A percentile compares a stretch with the other conserved stretches of the same genome.
Evolutionary conservation across 495 filamentous ascomycete genomes (phyloP).

Genomic region (Talaromyces trachyspermus): DNA sequence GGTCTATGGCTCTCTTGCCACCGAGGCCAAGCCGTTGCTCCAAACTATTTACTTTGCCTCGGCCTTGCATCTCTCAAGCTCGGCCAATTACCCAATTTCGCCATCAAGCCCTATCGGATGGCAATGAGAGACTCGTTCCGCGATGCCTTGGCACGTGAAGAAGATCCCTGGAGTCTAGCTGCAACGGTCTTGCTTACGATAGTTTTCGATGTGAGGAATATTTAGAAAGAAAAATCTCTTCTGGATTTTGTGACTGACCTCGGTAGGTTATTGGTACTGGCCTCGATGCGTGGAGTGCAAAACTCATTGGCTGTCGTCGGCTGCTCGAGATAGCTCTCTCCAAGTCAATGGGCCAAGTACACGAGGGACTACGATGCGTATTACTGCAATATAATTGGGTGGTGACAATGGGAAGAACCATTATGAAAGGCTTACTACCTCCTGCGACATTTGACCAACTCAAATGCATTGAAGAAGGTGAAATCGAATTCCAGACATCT

Average conservation of each 20-base stretch:
- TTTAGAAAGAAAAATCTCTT: background rate
- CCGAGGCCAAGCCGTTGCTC: slow-evolving; percentile 2
- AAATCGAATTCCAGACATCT: background rate
- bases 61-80: slow-evolving; percentile 6
- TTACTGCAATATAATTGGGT: slow-evolving; percentile 9
- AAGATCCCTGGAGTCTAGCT: background rate
- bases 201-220: background rate
- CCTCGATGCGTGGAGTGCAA: background rate
- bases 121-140: slow-evolving; percentile 6
- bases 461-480: background rate
- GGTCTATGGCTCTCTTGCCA: slow-evolving; percentile 6
- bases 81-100: slow-evolving; percentile 7
- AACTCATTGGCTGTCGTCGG: background rate
- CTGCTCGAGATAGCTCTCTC: background rate
- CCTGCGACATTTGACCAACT: background rate
- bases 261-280: background rate
- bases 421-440: background rate
- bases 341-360: background rate
- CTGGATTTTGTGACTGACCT: background rate
- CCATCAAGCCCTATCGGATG: slow-evolving; percentile 4
- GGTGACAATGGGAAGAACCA: slow-evolving; percentile 1
- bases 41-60: slow-evolving; percentile 8
- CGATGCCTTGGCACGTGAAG: background rate
- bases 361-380: slow-evolving; percentile 1
- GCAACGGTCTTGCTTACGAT: background rate